These are phyloP conservation scores for Lonicera japonica DNA, from an alignment of 129 eudicot genomes.

Conservation along the genomic window DNA sequence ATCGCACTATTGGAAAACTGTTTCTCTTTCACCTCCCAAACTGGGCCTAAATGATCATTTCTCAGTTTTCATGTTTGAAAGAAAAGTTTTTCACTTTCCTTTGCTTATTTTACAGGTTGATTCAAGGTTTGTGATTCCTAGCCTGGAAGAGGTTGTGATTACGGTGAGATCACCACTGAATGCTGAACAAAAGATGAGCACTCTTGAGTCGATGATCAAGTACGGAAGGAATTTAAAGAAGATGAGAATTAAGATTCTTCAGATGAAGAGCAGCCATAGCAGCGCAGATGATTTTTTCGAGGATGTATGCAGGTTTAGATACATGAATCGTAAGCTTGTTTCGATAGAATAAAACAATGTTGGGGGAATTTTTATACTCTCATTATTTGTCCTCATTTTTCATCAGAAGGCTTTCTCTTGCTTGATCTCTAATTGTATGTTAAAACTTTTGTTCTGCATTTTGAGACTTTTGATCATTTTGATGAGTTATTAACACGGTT, in stretches of 20 bases:
- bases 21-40: too few relatives aligned
- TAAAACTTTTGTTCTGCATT: neutral
- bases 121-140: constrained; percentile 57
- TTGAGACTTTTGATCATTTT: too few relatives aligned
- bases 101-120: constrained; percentile 47
- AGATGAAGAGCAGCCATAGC: constrained; percentile 92
- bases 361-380: neutral
- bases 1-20: too few relatives aligned
- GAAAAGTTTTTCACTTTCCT: neutral
- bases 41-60: too few relatives aligned
- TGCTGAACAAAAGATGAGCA: constrained; percentile 89
- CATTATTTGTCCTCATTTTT: too few relatives aligned
- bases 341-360: constrained; percentile 41
- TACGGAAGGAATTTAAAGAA: constrained; percentile 61
- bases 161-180: constrained; percentile 81
- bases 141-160: constrained; percentile 64
- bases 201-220: constrained; percentile 70
- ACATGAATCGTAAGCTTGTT: constrained; percentile 51
- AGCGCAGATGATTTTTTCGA: constrained; percentile 91
- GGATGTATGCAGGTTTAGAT: constrained; percentile 74
- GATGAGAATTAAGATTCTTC: constrained; percentile 75
- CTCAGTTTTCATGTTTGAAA: too few relatives aligned
- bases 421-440: neutral
- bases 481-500: too few relatives aligned
- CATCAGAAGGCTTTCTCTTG: neutral